Percentiles rank a stretch among this genome's conserved stretches.
Conservation (phyloP, 1,139 yeast species). For the Schwanniomyces etchellsii region DNA sequence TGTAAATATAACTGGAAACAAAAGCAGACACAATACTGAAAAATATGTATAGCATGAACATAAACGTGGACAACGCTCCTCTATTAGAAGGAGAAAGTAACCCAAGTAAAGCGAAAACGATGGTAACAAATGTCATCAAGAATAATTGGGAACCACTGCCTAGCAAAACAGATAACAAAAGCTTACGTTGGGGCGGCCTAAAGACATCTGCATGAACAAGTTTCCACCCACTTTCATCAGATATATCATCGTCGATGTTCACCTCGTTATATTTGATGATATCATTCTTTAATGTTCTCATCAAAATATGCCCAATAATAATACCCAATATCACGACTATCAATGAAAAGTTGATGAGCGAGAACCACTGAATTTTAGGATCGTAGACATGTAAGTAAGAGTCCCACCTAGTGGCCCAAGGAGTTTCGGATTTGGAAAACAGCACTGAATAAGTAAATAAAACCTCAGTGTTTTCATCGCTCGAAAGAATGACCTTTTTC, state of each 20-base stretch:
- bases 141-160: slow-evolving; percentile 89
- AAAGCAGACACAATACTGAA: slow-evolving; percentile 81
- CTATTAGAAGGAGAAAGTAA: slow-evolving; percentile 90
- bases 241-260: slow-evolving; percentile 78
- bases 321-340: slow-evolving; percentile 74
- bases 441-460: slow-evolving; percentile 41
- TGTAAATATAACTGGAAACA: slow-evolving; percentile 79
- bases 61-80: slow-evolving; percentile 86
- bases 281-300: slow-evolving; percentile 79
- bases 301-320: slow-evolving; percentile 73
- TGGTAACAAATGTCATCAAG: slow-evolving; percentile 68
- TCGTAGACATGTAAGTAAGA: slow-evolving; percentile 87
- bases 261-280: slow-evolving; percentile 85
- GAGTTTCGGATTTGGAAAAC: slow-evolving; percentile 64
- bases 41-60: slow-evolving; percentile 76
- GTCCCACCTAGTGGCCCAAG: slow-evolving; percentile 99
- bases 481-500: slow-evolving; percentile 23
- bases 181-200: slow-evolving; percentile 69
- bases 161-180: slow-evolving; percentile 70
- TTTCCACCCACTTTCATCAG: slow-evolving; percentile 98
- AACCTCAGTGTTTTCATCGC: slow-evolving; percentile 27
- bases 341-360: slow-evolving; percentile 77
- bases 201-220: slow-evolving; percentile 93
- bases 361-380: slow-evolving; percentile 94
- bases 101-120: slow-evolving; percentile 82